These are phyloP conservation scores for Sphagnurus paluster DNA, from an alignment of 1,284 basidiomycete genomes.

Conservation along the genomic window DNA sequence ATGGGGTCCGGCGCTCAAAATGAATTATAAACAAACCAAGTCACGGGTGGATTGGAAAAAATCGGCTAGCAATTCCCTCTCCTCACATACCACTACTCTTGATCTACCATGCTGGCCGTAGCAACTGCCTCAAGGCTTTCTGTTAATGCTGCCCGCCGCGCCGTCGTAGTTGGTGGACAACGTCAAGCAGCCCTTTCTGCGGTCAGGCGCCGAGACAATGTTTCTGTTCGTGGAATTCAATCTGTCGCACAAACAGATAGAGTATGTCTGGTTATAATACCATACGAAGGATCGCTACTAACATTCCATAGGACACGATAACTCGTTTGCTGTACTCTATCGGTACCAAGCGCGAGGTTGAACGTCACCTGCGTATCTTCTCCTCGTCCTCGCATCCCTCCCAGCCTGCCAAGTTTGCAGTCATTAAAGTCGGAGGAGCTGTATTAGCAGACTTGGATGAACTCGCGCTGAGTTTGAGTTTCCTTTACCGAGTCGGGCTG, in stretches of 20 bases:
- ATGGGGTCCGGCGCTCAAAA: background rate
- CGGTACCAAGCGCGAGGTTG: constrained; percentile 93
- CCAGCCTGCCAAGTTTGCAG: constrained; percentile 88
- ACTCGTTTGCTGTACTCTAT: constrained; percentile 93
- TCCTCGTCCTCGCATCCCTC: constrained; percentile 83
- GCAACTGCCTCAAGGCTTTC: constrained; percentile 23
- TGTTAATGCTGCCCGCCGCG: constrained; percentile 23
- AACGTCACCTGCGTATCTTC: constrained; percentile 95
- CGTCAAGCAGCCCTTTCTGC: constrained; percentile 46
- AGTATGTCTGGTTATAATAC: constrained; percentile 36
- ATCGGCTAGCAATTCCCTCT: constrained; percentile 7
- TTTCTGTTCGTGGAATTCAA: constrained; percentile 42
- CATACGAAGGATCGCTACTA: background rate
- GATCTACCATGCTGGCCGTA: constrained; percentile 22
- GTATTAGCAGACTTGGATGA: constrained; percentile 90
- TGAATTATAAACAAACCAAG: constrained; percentile 12
- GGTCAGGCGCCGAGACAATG: constrained; percentile 32
- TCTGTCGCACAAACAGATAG: constrained; percentile 61
- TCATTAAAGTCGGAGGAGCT: constrained; percentile 93
- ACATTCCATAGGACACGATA: constrained; percentile 74
- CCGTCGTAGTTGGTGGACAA: constrained; percentile 47
- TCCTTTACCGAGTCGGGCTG: constrained; percentile 90
- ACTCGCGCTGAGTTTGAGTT: constrained; percentile 89
- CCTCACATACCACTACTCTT: constrained; percentile 1
- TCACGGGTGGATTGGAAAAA: constrained; percentile 15